Evolutionary conservation across 2,329 filamentous ascomycete species (phyloP).

Genomic region (Stemphylium lycopersici): DNA sequence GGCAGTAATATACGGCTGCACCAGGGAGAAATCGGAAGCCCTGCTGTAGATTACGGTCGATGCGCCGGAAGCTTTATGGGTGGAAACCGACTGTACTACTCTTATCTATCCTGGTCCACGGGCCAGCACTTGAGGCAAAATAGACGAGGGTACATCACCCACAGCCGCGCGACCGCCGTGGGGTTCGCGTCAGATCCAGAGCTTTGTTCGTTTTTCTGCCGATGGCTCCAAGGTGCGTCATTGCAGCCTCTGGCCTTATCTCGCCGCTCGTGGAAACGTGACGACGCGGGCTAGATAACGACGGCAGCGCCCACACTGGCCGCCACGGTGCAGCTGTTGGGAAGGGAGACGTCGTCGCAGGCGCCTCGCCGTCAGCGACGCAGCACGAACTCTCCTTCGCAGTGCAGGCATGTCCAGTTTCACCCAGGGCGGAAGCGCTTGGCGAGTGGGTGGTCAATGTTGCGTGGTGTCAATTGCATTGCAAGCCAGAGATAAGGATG

Average conservation of each 20-base stretch:
- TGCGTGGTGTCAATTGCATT: constrained; percentile 25
- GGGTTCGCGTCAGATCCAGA: constrained; percentile 45
- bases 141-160: constrained; percentile 43
- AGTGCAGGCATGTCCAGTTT: constrained; percentile 23
- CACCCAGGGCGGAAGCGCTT: constrained; percentile 34
- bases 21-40: constrained; percentile 40
- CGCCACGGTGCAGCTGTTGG: constrained; percentile 19
- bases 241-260: constrained; percentile 29
- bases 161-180: constrained; percentile 41
- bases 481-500: constrained; percentile 15
- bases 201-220: constrained; percentile 42
- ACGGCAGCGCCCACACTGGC: constrained; percentile 7
- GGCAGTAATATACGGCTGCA: constrained; percentile 40
- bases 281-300: constrained; percentile 20
- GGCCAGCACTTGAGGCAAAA: constrained; percentile 42
- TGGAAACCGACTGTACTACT: constrained; percentile 40
- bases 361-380: constrained; percentile 13
- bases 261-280: constrained; percentile 26
- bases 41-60: constrained; percentile 38
- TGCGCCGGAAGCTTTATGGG: constrained; percentile 43
- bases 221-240: constrained; percentile 38
- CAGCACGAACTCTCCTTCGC: constrained; percentile 9
- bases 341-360: constrained; percentile 14
- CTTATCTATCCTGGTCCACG: constrained; percentile 48
- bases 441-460: constrained; percentile 35